Percentiles rank a stretch among this genome's conserved stretches.
Evolutionary conservation across 23 red algal genomes (phyloP).

Genomic region (Cyanidiococcus yangmingshanensis): DNA sequence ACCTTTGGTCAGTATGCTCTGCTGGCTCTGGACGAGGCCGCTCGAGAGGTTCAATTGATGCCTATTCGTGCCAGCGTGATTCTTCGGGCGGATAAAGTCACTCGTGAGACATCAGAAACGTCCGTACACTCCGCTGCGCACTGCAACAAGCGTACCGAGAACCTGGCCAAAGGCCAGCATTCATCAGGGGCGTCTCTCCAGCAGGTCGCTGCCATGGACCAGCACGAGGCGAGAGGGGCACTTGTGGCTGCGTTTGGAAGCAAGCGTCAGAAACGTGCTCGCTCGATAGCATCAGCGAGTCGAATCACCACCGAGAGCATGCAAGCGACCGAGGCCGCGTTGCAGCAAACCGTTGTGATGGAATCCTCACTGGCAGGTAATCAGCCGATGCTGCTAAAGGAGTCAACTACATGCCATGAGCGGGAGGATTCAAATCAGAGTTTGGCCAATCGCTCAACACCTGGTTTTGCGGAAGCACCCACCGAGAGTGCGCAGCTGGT

Average conservation of each 20-base stretch:
- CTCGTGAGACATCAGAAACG: not conserved
- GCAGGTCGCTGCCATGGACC: not conserved
- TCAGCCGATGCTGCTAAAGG: not conserved
- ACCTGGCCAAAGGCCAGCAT: not conserved
- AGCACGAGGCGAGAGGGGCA: not conserved
- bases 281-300: not conserved
- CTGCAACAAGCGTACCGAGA: not conserved
- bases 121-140: not conserved
- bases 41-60: not conserved
- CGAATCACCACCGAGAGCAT: not conserved
- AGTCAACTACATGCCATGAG: not conserved
- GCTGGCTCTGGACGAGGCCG: not conserved
- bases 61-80: not conserved
- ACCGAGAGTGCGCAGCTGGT: conserved; percentile 1
- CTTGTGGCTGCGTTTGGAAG: conserved; percentile 12
- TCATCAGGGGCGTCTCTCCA: not conserved
- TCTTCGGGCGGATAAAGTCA: not conserved
- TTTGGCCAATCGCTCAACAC: not conserved
- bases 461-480: not conserved
- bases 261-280: conserved; percentile 11
- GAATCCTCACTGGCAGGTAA: not conserved
- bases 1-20: not conserved
- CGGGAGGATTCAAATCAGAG: not conserved
- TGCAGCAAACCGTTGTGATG: not conserved
- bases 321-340: not conserved